phyloP scores from a whole-genome alignment of 2,329 filamentous ascomycete species.

The Trichoderma gracile region DNA sequence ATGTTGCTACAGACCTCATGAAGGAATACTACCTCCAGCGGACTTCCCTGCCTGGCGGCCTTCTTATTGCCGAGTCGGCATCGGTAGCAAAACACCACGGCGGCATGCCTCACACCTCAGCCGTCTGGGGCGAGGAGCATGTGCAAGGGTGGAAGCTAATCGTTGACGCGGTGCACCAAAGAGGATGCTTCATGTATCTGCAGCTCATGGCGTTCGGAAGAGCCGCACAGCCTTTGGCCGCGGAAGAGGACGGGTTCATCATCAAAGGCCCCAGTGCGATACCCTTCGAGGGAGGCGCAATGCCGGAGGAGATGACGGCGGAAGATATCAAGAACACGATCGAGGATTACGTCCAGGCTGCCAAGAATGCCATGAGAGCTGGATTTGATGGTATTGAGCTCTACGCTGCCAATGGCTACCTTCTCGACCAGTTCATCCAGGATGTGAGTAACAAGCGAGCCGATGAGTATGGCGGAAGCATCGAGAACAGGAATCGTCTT shows the following conservation, averaged over 20 bases:
- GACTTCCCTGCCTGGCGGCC: background rate
- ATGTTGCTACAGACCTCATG: conserved; percentile 10
- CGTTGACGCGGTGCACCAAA: background rate
- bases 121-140: conserved; percentile 12
- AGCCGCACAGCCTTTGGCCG: conserved; percentile 42
- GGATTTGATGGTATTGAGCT: conserved; percentile 45
- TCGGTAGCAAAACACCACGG: conserved; percentile 39
- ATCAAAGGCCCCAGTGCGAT: conserved; percentile 9
- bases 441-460: conserved; percentile 50
- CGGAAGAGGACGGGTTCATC: conserved; percentile 33
- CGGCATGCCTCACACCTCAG: conserved; percentile 32
- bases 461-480: conserved; percentile 52
- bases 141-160: conserved; percentile 13
- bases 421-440: conserved; percentile 59
- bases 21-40: conserved; percentile 9
- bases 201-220: conserved; percentile 66
- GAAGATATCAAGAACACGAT: conserved; percentile 65
- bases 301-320: conserved; percentile 61
- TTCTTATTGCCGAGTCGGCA: conserved; percentile 34
- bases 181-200: background rate
- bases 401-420: conserved; percentile 60
- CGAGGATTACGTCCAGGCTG: conserved; percentile 54
- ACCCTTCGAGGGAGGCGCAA: conserved; percentile 14
- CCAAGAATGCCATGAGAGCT: conserved; percentile 57
- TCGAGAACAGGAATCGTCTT: conserved; percentile 52